A percentile compares a stretch with the other conserved stretches of the same genome.
Evolutionary conservation across 2,329 filamentous ascomycete genomes (phyloP).

Genomic region (Berkeleyomyces basicola): DNA sequence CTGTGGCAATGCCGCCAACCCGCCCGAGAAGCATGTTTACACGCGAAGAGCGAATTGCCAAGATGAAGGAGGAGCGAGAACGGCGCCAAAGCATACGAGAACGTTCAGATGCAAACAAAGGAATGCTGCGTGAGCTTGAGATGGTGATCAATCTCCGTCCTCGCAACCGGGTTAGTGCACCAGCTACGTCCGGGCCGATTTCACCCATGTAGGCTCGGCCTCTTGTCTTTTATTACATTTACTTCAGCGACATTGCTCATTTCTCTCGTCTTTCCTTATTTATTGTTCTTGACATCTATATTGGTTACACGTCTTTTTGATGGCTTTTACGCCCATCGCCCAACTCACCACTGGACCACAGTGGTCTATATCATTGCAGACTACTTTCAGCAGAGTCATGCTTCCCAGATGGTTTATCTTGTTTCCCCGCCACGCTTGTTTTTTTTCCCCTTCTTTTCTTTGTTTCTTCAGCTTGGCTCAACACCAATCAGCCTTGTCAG

Average conservation of each 20-base stretch:
- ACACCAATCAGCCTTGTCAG: not conserved
- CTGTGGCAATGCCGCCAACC: slow-evolving; percentile 56
- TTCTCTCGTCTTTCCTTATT: not conserved
- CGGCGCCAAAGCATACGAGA: slow-evolving; percentile 55
- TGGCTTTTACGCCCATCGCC: not conserved
- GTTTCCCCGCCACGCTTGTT: not conserved
- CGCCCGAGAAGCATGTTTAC: slow-evolving; percentile 55
- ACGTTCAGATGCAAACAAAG: slow-evolving; percentile 63
- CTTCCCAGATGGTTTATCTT: not conserved
- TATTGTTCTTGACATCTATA: not conserved
- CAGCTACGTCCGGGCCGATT: slow-evolving; percentile 10
- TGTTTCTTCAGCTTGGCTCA: not conserved
- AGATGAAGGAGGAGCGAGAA: slow-evolving; percentile 74
- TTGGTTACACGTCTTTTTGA: not conserved
- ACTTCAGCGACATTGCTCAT: not conserved
- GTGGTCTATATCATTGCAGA: not conserved
- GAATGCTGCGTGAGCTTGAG: slow-evolving; percentile 86
- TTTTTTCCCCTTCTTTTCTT: not conserved
- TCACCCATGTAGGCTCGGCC: slow-evolving; percentile 9
- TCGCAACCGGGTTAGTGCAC: slow-evolving; percentile 23
- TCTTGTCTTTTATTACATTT: not conserved
- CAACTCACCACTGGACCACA: not conserved
- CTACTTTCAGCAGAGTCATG: not conserved
- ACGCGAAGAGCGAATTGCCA: slow-evolving; percentile 71
- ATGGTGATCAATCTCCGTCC: slow-evolving; percentile 56